Evolutionary conservation across 139 green algal genomes (phyloP).

Genomic region (Astrephomene gubernaculifera): DNA sequence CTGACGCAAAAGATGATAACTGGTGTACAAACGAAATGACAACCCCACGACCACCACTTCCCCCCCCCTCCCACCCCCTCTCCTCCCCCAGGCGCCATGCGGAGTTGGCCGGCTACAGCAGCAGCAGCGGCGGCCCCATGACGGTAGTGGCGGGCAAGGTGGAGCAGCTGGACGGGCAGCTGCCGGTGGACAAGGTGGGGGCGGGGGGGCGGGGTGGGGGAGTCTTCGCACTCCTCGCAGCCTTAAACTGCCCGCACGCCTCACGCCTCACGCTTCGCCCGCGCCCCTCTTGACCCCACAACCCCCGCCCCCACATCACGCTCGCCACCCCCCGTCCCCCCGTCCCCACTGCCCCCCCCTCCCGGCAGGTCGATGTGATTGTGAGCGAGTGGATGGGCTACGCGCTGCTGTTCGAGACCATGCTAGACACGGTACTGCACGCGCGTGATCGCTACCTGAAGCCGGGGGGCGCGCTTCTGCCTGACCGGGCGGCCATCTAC

Average conservation of each 20-base stretch:
- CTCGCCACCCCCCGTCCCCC: too few relatives aligned
- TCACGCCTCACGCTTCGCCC: too few relatives aligned
- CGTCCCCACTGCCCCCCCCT: neutral
- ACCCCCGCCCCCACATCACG: too few relatives aligned
- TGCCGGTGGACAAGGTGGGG: constrained; percentile 69
- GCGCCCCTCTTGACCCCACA: too few relatives aligned
- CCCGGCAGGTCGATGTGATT: constrained; percentile 83
- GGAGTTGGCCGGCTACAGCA: constrained; percentile 31
- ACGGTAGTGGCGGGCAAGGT: constrained; percentile 75
- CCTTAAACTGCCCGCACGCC: too few relatives aligned
- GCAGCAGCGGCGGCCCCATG: constrained; percentile 61
- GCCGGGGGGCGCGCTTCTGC: constrained; percentile 91
- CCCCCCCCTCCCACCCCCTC: neutral
- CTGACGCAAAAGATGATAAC: too few relatives aligned
- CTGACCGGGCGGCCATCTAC: constrained; percentile 84
- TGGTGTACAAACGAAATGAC: too few relatives aligned
- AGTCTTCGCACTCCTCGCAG: too few relatives aligned
- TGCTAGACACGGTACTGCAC: constrained; percentile 89
- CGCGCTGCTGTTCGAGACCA: constrained; percentile 96
- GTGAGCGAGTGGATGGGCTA: constrained; percentile 99
- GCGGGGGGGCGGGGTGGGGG: neutral
- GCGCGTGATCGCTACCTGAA: constrained; percentile 71
- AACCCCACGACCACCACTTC: neutral
- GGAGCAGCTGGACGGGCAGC: constrained; percentile 69
- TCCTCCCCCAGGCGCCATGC: constrained; percentile 18